Conservation (phyloP, 495 filamentous ascomycete species). For the Tuber calosporum region DNA sequence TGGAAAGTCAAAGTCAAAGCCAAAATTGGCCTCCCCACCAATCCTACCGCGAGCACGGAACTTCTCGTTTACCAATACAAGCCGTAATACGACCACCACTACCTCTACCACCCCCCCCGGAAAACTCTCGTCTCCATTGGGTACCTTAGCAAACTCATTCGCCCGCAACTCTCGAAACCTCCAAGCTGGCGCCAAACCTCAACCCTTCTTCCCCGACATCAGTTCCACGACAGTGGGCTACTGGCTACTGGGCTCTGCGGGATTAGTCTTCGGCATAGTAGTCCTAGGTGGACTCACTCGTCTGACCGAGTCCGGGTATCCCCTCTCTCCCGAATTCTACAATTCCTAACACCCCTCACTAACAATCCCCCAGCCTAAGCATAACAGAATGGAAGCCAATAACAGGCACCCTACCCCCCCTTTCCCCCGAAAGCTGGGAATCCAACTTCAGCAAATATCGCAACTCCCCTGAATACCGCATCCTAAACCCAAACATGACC, state of each 20-base stretch:
- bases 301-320: constrained; percentile 89
- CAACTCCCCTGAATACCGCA: constrained; percentile 80
- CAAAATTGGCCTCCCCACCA: background rate
- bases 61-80: constrained; percentile 28
- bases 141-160: constrained; percentile 29
- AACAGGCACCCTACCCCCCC: constrained; percentile 83
- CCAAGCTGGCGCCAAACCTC: constrained; percentile 10
- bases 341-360: constrained; percentile 8
- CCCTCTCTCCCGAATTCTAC: background rate
- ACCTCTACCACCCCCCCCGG: background rate
- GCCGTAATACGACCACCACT: constrained; percentile 6
- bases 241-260: constrained; percentile 87
- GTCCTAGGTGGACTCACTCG: constrained; percentile 89
- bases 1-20: background rate
- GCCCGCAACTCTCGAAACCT: constrained; percentile 21
- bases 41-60: constrained; percentile 5
- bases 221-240: constrained; percentile 71
- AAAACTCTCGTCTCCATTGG: constrained; percentile 25
- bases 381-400: constrained; percentile 99
- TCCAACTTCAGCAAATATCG: constrained; percentile 86
- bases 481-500: constrained; percentile 84
- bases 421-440: constrained; percentile 70
- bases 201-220: constrained; percentile 59
- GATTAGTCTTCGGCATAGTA: constrained; percentile 90
- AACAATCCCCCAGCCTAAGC: constrained; percentile 57